These are phyloP conservation scores for Neobulgaria alba DNA, from an alignment of 2,329 filamentous ascomycete species.

Conservation along the genomic window DNA sequence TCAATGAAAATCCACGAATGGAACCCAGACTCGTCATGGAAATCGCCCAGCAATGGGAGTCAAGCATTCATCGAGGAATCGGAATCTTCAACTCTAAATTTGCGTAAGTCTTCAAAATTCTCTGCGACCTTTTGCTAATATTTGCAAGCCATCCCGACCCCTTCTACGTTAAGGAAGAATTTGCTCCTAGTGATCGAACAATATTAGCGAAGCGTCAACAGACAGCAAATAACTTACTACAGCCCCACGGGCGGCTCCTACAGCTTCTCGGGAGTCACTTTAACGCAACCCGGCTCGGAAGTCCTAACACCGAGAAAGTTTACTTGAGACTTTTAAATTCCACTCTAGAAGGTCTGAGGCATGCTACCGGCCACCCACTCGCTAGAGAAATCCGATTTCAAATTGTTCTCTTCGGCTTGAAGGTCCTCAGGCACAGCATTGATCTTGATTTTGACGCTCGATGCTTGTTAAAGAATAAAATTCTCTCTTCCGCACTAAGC, in stretches of 20 bases:
- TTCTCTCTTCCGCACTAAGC: conserved; percentile 73
- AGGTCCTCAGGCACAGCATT: conserved; percentile 65
- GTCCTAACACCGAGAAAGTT: conserved; percentile 68
- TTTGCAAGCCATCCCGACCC: conserved; percentile 61
- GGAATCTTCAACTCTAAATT: conserved; percentile 74
- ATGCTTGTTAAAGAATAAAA: conserved; percentile 81
- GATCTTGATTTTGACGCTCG: conserved; percentile 54
- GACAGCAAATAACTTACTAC: conserved; percentile 70
- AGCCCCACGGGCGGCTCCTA: conserved; percentile 76
- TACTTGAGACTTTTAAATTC: conserved; percentile 74
- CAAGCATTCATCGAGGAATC: conserved; percentile 64
- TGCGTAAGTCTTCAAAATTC: conserved; percentile 37
- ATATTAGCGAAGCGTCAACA: conserved; percentile 68
- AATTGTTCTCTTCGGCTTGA: conserved; percentile 72
- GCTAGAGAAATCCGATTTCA: conserved; percentile 89
- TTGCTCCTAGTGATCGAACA: conserved; percentile 80
- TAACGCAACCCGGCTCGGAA: conserved; percentile 82
- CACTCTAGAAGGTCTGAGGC: conserved; percentile 66
- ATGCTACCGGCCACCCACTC: conserved; percentile 70
- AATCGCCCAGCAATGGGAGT: conserved; percentile 86
- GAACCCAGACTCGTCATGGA: conserved; percentile 80
- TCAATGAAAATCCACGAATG: conserved; percentile 87
- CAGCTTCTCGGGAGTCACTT: conserved; percentile 94
- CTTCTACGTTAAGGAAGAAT: conserved; percentile 85
- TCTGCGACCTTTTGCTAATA: conserved; percentile 25